Evolutionary conservation across 1,139 yeast species (phyloP).

Genomic region (Taphrina flavorubra): DNA sequence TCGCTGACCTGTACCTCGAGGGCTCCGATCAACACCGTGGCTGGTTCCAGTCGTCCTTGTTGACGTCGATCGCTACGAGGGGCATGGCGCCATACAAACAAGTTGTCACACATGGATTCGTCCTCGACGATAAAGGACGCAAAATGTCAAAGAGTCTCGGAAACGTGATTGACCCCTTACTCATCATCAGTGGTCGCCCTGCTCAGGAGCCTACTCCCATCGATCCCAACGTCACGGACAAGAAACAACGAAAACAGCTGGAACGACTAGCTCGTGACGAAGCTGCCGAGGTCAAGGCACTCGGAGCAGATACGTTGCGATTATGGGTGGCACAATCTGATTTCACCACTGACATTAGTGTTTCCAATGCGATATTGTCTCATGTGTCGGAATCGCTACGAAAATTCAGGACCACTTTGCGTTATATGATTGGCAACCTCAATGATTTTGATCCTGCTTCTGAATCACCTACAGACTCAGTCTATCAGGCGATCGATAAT

Average conservation of each 20-base stretch:
- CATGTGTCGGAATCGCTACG: constrained; percentile 81
- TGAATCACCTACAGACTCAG: constrained; percentile 22
- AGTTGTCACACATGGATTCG: constrained; percentile 91
- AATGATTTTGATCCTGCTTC: constrained; percentile 51
- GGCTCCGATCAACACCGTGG: constrained; percentile 99
- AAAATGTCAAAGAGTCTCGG: constrained; percentile 96
- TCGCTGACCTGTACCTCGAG: constrained; percentile 84
- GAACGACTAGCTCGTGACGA: constrained; percentile 25
- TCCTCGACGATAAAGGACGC: constrained; percentile 79
- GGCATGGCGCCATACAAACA: constrained; percentile 68
- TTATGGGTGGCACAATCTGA: constrained; percentile 90
- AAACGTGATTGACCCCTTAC: constrained; percentile 72
- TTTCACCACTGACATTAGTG: constrained; percentile 77
- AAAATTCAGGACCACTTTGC: constrained; percentile 80
- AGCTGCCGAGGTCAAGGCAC: constrained; percentile 43
- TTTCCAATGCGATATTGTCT: constrained; percentile 72
- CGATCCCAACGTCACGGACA: constrained; percentile 52
- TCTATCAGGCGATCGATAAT: constrained; percentile 63
- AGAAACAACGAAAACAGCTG: constrained; percentile 61
- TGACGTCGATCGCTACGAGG: constrained; percentile 68
- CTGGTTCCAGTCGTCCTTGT: constrained; percentile 94
- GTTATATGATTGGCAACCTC: constrained; percentile 79
- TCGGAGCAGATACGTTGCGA: constrained; percentile 91
- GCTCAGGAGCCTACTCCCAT: not conserved
- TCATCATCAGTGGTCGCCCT: constrained; percentile 64